These are phyloP conservation scores for Cutaneotrichosporon cyanovorans DNA, from an alignment of 1,284 basidiomycete species.

Conservation along the genomic window DNA sequence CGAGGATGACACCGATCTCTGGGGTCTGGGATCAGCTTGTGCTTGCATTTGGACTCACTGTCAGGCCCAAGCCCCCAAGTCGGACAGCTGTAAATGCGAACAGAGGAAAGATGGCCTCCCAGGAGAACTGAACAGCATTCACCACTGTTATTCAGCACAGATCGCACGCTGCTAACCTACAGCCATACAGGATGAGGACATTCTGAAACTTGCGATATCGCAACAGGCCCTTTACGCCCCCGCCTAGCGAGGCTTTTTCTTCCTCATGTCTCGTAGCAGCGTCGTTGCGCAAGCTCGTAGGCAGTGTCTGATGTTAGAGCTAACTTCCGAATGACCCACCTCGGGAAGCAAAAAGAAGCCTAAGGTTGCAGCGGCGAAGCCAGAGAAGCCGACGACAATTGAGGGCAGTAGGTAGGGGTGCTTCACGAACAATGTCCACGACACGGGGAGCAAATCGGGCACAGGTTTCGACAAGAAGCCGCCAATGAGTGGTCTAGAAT, in stretches of 20 bases:
- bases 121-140: constrained; percentile 30
- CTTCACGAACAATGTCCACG: constrained; percentile 20
- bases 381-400: constrained; percentile 20
- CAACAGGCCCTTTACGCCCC: constrained; percentile 20
- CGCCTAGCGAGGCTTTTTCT: constrained; percentile 9
- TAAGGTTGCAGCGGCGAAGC: constrained; percentile 16
- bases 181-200: constrained; percentile 26
- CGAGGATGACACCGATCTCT: constrained; percentile 30
- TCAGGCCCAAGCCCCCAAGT: constrained; percentile 31
- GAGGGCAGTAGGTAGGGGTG: constrained; percentile 39
- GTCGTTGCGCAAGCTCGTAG: constrained; percentile 2
- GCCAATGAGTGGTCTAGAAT: constrained; percentile 30
- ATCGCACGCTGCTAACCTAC: constrained; percentile 14
- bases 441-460: constrained; percentile 22
- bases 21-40: constrained; percentile 20
- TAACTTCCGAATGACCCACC: constrained; percentile 11
- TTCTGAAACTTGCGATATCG: constrained; percentile 23
- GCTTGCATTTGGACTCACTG: too few species aligned
- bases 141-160: constrained; percentile 15
- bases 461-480: constrained; percentile 34
- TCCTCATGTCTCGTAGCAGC: constrained; percentile 1
- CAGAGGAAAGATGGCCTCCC: constrained; percentile 36
- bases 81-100: constrained; percentile 31
- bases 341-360: constrained; percentile 30
- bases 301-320: constrained; percentile 12